phyloP scores from a whole-genome alignment of 2,329 filamentous ascomycete species.

The Exophiala oligosperma region DNA sequence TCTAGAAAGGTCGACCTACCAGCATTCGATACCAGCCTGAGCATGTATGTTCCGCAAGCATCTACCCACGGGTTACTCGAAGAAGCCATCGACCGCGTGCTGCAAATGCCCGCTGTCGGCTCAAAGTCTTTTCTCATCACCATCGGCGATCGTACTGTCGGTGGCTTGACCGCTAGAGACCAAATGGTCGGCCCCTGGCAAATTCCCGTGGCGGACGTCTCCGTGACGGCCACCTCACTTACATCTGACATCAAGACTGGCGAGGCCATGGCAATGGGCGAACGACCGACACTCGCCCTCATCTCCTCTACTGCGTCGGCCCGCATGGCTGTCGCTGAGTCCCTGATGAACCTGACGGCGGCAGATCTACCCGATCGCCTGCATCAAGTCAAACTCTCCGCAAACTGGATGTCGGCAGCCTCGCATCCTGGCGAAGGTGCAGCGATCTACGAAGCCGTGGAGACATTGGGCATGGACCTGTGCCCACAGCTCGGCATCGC shows the following conservation, averaged over 20 bases:
- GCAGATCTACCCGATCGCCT: slow-evolving; percentile 72
- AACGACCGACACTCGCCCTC: slow-evolving; percentile 83
- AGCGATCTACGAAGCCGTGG: slow-evolving; percentile 87
- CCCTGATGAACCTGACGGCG: slow-evolving; percentile 88
- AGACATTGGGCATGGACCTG: slow-evolving; percentile 88
- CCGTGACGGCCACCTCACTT: slow-evolving; percentile 84
- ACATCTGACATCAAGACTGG: slow-evolving; percentile 71
- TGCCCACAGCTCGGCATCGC: slow-evolving; percentile 88
- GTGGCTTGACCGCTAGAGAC: slow-evolving; percentile 82
- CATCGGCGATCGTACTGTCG: slow-evolving; percentile 89
- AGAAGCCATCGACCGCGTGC: slow-evolving; percentile 77
- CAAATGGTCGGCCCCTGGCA: slow-evolving; percentile 98
- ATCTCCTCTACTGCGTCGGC: slow-evolving; percentile 89
- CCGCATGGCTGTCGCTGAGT: slow-evolving; percentile 94
- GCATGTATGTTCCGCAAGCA: slow-evolving; percentile 62
- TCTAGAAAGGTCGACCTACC: slow-evolving; percentile 68
- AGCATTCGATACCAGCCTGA: slow-evolving; percentile 73
- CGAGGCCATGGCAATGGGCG: slow-evolving; percentile 97
- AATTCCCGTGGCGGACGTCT: slow-evolving; percentile 88
- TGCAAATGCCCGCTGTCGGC: slow-evolving; percentile 85
- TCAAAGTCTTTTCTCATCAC: slow-evolving; percentile 97
- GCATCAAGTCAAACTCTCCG: slow-evolving; percentile 79
- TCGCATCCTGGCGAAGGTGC: slow-evolving; percentile 90
- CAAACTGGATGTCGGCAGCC: slow-evolving; percentile 99
- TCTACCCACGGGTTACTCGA: slow-evolving; percentile 53